Evolutionary conservation across 1,139 yeast genomes (phyloP).

Genomic region (Hyphopichia khmerensis): DNA sequence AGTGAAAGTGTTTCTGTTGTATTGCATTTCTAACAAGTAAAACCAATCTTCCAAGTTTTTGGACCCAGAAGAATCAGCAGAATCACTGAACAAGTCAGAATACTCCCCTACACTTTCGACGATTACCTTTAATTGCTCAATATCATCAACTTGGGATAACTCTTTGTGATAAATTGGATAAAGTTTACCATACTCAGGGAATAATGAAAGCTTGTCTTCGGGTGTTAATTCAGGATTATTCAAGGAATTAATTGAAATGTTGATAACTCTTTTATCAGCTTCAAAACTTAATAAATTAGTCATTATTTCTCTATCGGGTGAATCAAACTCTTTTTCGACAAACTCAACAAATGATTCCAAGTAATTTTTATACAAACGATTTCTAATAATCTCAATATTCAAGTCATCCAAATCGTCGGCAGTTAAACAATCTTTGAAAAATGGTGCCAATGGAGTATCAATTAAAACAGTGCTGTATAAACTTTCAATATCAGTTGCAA

Average conservation of each 20-base stretch:
- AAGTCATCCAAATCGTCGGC: slow-evolving; percentile 94
- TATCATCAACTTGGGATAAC: slow-evolving; percentile 76
- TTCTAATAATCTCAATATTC: slow-evolving; percentile 92
- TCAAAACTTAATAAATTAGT: slow-evolving; percentile 74
- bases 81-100: slow-evolving; percentile 55
- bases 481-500: slow-evolving; percentile 91
- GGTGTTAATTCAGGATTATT: slow-evolving; percentile 69
- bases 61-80: slow-evolving; percentile 37
- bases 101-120: slow-evolving; percentile 77
- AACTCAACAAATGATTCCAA: slow-evolving; percentile 82
- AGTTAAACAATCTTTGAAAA: slow-evolving; percentile 87
- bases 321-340: slow-evolving; percentile 55
- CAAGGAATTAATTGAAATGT: slow-evolving; percentile 86
- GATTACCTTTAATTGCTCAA: slow-evolving; percentile 74
- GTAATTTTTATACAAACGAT: slow-evolving; percentile 88
- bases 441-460: slow-evolving; percentile 97
- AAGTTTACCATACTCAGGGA: slow-evolving; percentile 80
- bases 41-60: slow-evolving; percentile 88
- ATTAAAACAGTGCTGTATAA: slow-evolving; percentile 91
- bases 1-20: slow-evolving; percentile 90
- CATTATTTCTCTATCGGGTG: slow-evolving; percentile 86
- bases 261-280: slow-evolving; percentile 93
- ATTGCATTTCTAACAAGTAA: slow-evolving; percentile 86
- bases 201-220: slow-evolving; percentile 66
- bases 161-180: slow-evolving; percentile 73